Conservation (phyloP, 805 yeast species). For the Millerozyma acaciae region DNA sequence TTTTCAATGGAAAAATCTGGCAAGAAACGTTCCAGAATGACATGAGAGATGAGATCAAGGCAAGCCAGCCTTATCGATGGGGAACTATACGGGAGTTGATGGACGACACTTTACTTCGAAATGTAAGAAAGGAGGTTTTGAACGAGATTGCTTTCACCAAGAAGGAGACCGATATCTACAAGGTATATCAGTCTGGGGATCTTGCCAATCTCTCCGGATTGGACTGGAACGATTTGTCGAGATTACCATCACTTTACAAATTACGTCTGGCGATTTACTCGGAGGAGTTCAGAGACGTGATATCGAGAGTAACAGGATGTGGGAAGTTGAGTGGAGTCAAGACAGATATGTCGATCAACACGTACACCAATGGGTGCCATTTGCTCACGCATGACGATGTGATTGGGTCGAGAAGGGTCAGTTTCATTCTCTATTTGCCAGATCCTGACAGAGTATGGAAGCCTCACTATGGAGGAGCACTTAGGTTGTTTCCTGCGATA, state of each 20-base stretch:
- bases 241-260: conserved; percentile 72
- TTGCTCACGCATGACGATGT: conserved; percentile 95
- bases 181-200: conserved; percentile 86
- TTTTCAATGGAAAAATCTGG: conserved; percentile 51
- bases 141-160: conserved; percentile 82
- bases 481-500: conserved; percentile 80
- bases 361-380: conserved; percentile 91
- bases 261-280: conserved; percentile 87
- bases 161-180: conserved; percentile 96
- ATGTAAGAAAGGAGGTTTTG: conserved; percentile 82
- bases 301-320: conserved; percentile 75
- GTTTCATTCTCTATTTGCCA: conserved; percentile 88
- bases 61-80: conserved; percentile 82
- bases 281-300: conserved; percentile 72
- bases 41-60: conserved; percentile 42
- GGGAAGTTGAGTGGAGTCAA: conserved; percentile 88
- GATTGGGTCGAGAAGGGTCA: conserved; percentile 89
- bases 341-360: conserved; percentile 89
- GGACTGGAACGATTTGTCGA: conserved; percentile 65
- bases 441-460: conserved; percentile 91
- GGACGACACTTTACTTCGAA: conserved; percentile 70
- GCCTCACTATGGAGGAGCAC: conserved; percentile 88
- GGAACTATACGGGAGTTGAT: conserved; percentile 75
- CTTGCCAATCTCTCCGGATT: conserved; percentile 88
- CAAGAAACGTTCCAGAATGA: conserved; percentile 32